These are phyloP conservation scores for Salix caprea DNA, from an alignment of 345 rosid genomes.

Conservation along the genomic window DNA sequence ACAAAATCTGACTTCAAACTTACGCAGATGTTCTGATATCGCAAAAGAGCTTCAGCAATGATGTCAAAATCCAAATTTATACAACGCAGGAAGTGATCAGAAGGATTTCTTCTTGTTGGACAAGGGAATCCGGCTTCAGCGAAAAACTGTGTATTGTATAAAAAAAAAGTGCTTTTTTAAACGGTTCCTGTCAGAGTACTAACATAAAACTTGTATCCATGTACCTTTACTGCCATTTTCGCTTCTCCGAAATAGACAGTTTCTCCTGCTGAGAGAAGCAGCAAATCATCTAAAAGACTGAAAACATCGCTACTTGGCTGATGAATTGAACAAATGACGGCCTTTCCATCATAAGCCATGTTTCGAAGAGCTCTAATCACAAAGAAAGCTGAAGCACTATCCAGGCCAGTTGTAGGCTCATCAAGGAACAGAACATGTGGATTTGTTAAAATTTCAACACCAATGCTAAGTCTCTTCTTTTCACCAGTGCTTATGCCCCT, in stretches of 20 bases:
- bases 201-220: neutral
- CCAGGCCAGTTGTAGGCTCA: constrained; percentile 33
- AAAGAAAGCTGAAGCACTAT: constrained; percentile 33
- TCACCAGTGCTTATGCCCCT: constrained; percentile 38
- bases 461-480: constrained; percentile 34
- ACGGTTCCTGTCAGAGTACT: too few species aligned
- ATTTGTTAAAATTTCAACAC: constrained; percentile 22
- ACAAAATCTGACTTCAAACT: neutral
- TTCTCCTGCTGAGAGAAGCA: constrained; percentile 41
- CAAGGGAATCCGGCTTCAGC: constrained; percentile 67
- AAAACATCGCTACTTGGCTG: constrained; percentile 49
- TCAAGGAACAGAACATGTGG: constrained; percentile 34
- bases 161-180: too few species aligned
- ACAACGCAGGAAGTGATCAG: constrained; percentile 66
- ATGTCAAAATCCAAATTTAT: constrained; percentile 58
- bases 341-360: constrained; percentile 27
- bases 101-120: constrained; percentile 61
- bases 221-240: constrained; percentile 33
- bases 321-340: constrained; percentile 42
- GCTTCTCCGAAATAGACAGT: constrained; percentile 41
- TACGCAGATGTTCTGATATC: constrained; percentile 27
- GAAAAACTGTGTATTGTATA: constrained; percentile 45
- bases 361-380: constrained; percentile 16
- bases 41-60: constrained; percentile 40
- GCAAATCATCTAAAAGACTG: constrained; percentile 33